Evolutionary conservation across 805 yeast genomes (phyloP), one percentile per base, ranked within the genome.

Genomic region (Ogataea polymorpha): DNA sequence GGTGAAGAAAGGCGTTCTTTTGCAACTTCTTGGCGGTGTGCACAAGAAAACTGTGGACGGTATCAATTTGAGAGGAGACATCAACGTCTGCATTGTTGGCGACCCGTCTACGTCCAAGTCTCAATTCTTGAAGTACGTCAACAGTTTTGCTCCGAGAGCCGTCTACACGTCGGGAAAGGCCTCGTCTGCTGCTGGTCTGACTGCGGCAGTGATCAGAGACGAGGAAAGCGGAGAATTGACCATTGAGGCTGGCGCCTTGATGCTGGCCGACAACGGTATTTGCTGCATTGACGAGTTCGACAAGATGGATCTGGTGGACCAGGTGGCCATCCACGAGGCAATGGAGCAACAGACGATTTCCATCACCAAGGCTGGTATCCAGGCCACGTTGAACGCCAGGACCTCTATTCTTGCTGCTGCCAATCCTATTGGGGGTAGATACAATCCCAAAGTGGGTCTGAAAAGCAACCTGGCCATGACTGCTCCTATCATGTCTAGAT

Each of bases 271-370:
- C 66, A 93, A 91, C 59, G 99, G 99, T 48, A 86, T 93, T 46
- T 93, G 99, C 74, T 95, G 96, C 55, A 93, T 93, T 63, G 99
- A 93, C 63, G 99, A 93, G 68, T 93, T 93, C 55, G 99, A 93
- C 62, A 93, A 93, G 70, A 93, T 93, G 99, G 97, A 91, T 63
- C 65, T 90, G 31, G 66, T 81, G 1, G 98, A 93, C 66, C 98
- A 93, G 67, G 98, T 93, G 41, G 98, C 98, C 3, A 91, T 93
- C 68, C 99, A 93, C 68, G 99, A 93, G 69, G 99, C 98, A 17
- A 93, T 93, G 99, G 99, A 93, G 74, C 99, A 93, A 67, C 99
- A 93, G 65, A 93, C 99, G 0, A 93, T 93, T 51, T 90, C 97
- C 12, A 93, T 93, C 57, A 97, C 99, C 9, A 93, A 93, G 63